Evolutionary conservation across 257 asterid species (phyloP).

Genomic region (Primulina eburnea): DNA sequence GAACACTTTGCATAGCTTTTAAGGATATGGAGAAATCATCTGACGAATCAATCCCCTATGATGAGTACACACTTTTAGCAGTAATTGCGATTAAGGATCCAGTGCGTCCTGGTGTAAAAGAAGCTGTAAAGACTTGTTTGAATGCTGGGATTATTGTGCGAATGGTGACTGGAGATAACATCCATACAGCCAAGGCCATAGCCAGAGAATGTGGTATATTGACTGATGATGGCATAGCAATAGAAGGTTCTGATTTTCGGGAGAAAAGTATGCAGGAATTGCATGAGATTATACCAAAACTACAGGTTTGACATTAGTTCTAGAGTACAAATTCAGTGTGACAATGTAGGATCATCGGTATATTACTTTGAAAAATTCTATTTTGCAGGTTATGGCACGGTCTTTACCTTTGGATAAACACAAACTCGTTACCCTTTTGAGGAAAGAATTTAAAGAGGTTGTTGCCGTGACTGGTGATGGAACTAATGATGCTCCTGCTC

Average conservation of each 20-base stretch:
- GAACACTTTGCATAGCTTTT: slow-evolving; percentile 72
- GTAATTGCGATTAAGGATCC: slow-evolving; percentile 78
- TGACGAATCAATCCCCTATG: slow-evolving; percentile 45
- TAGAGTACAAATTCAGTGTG: background rate
- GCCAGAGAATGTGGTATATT: slow-evolving; percentile 82
- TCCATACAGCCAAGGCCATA: slow-evolving; percentile 77
- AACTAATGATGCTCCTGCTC: slow-evolving; percentile 59
- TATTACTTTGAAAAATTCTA: background rate
- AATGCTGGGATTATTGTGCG: slow-evolving; percentile 70
- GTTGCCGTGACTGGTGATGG: slow-evolving; percentile 72
- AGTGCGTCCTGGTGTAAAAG: slow-evolving; percentile 71
- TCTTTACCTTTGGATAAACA: slow-evolving; percentile 74
- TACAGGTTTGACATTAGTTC: slow-evolving; percentile 48
- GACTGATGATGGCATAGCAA: slow-evolving; percentile 63
- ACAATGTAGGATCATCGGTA: slow-evolving; percentile 1
- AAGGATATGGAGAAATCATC: slow-evolving; percentile 37
- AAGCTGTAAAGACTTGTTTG: slow-evolving; percentile 70
- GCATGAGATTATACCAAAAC: slow-evolving; percentile 55
- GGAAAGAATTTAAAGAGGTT: slow-evolving; percentile 59
- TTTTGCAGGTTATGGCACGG: slow-evolving; percentile 65
- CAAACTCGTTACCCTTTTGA: slow-evolving; percentile 56
- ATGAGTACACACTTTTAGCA: slow-evolving; percentile 56
- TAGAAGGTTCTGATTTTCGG: slow-evolving; percentile 72
- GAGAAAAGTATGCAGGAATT: slow-evolving; percentile 51
- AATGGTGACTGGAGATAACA: slow-evolving; percentile 89